phyloP scores from a whole-genome alignment of 1,284 basidiomycete species.

The Tylopilus sp. region DNA sequence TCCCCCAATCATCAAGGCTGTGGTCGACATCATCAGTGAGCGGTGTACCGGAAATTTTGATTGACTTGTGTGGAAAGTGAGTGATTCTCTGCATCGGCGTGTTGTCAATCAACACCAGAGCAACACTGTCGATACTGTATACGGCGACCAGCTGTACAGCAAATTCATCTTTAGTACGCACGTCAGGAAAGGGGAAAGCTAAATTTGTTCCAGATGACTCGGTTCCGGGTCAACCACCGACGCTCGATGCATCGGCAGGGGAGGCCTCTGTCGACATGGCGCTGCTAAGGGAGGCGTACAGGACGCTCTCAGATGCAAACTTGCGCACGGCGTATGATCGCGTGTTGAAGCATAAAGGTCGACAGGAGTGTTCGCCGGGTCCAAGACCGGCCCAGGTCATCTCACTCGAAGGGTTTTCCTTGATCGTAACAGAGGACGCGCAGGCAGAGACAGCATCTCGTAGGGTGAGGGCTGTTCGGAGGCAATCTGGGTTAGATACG shows the following conservation, averaged over 20 bases:
- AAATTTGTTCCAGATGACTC: background rate
- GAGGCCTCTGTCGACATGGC: conserved; percentile 54
- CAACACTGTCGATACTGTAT: no score
- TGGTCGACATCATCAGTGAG: no score
- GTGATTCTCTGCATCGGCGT: no score
- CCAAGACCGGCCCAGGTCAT: conserved; percentile 81
- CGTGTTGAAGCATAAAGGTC: conserved; percentile 16
- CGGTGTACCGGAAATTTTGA: no score
- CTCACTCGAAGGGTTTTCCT: conserved; percentile 77
- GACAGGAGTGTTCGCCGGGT: conserved; percentile 30
- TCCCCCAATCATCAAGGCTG: no score
- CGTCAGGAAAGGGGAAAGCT: no score
- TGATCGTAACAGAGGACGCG: conserved; percentile 17
- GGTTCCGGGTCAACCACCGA: background rate
- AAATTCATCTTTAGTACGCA: conserved; percentile 53
- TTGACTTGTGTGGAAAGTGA: no score
- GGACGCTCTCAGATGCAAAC: conserved; percentile 54
- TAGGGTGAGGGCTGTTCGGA: conserved; percentile 82
- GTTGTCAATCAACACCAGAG: no score
- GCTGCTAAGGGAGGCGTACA: conserved; percentile 71
- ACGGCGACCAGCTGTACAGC: no score
- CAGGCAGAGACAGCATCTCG: conserved; percentile 57
- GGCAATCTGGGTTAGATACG: conserved; percentile 82
- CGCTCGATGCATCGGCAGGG: background rate
- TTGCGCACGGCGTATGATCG: conserved; percentile 63